A percentile compares a stretch with the other conserved stretches of the same genome.
phyloP scores from a whole-genome alignment of 805 yeast genomes.

The Metschnikowia continentalis region DNA sequence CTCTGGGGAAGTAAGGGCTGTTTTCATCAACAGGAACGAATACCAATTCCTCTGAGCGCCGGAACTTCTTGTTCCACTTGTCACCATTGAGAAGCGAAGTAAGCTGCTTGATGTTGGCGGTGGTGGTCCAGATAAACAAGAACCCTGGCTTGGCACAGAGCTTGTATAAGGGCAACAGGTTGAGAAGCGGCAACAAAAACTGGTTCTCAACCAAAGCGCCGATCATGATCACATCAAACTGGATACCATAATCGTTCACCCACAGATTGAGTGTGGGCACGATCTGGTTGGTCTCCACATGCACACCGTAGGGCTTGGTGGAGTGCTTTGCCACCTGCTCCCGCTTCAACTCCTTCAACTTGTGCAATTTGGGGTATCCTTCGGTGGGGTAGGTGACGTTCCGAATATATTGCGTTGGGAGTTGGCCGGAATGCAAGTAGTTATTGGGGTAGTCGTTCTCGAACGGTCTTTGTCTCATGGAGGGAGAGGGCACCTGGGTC shows the following conservation, averaged over 20 bases:
- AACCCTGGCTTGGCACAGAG: conserved; percentile 84
- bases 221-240: conserved; percentile 88
- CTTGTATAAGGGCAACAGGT: conserved; percentile 64
- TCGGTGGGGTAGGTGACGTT: conserved; percentile 64
- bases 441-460: conserved; percentile 74
- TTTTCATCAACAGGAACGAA: conserved; percentile 67
- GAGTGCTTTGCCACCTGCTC: conserved; percentile 52
- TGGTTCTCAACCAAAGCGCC: conserved; percentile 80
- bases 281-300: conserved; percentile 51
- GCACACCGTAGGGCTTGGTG: conserved; percentile 61
- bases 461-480: conserved; percentile 11
- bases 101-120: conserved; percentile 63
- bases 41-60: conserved; percentile 86
- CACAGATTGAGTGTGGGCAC: conserved; percentile 55
- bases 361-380: conserved; percentile 83
- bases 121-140: conserved; percentile 82
- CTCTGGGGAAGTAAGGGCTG: conserved; percentile 60
- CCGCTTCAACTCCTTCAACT: conserved; percentile 60
- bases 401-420: conserved; percentile 62
- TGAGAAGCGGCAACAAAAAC: conserved; percentile 56
- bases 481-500: neutral
- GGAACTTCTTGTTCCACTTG: conserved; percentile 56
- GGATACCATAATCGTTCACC: conserved; percentile 53
- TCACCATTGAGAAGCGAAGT: conserved; percentile 49
- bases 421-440: conserved; percentile 56